A percentile compares a stretch with the other conserved stretches of the same genome.
phyloP scores from a whole-genome alignment of 495 filamentous ascomycete species.

The Hypoxylon fragiforme region DNA sequence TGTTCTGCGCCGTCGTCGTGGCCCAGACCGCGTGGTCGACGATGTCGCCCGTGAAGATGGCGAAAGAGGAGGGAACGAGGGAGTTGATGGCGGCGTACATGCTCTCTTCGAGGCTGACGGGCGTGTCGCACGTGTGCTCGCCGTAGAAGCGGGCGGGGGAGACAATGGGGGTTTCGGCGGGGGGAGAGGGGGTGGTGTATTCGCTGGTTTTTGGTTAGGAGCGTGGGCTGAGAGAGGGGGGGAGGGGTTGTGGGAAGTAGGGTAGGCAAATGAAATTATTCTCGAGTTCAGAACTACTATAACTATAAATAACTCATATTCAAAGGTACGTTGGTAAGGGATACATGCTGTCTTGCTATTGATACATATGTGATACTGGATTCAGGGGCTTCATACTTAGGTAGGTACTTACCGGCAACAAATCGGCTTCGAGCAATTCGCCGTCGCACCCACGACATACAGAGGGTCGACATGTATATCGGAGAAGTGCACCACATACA shows the following conservation, averaged over 20 bases:
- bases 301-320: too few species aligned
- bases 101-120: conserved; percentile 54
- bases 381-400: too few species aligned
- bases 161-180: conserved; percentile 45
- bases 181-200: conserved; percentile 47
- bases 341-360: too few species aligned
- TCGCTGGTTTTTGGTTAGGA: too few species aligned
- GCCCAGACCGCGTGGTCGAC: conserved; percentile 53
- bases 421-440: conserved; percentile 58
- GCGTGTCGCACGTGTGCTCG: conserved; percentile 56
- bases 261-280: too few species aligned
- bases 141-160: conserved; percentile 53
- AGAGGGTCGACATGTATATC: conserved; percentile 59
- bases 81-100: conserved; percentile 53
- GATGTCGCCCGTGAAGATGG: conserved; percentile 54
- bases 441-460: conserved; percentile 54
- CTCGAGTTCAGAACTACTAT: too few species aligned
- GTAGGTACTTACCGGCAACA: conserved; percentile 49
- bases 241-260: too few species aligned
- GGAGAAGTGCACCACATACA: conserved; percentile 59
- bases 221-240: too few species aligned
- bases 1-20: conserved; percentile 43
- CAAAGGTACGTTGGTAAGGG: too few species aligned
- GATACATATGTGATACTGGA: too few species aligned
- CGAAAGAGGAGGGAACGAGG: conserved; percentile 46